Base-by-base conservation (phyloP, 352 stramenopile species). In the Blastocystis sp. region DNA sequence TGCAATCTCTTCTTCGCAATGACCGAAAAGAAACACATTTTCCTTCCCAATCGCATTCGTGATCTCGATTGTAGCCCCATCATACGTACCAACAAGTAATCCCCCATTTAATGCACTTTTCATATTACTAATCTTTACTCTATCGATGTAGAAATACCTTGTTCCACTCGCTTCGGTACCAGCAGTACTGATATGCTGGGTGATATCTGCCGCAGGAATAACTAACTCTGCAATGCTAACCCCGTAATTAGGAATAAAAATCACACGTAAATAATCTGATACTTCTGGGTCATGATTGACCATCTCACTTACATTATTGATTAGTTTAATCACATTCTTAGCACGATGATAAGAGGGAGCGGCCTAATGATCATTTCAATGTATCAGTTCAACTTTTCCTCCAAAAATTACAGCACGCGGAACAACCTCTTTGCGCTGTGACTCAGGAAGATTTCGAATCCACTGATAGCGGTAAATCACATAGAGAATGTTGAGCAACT, bases 61-160 rank as follows among this genome's bases (percentile, higher is more conserved):
- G 41, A 92, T 92, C 56, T 92, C 90, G 45, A 92, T 90, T 20
- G 91, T 91, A 20, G 90, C 90, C 45, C 90, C 90, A 68, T 91
- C 90, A 13, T 70, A 81, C 34, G 90, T 91, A 30, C 90, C 90
- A 5, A 91, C 90, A 18, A 91, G 90, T 16, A 91, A 90, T 20
- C 55, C 90, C 1, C 90, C 90, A 59, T 91, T 91, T 78, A 91
- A 73, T 34, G 78, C 76, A 43, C 59, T 76, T 30, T 88, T 88
- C 76, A 88, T 88, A 47, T 88, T 88, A 47, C 76, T 88, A 45
- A 26, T 18, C 53, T 18, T 47, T 39, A 88, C 16, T 4, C 34
- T 0, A 34, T 41, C 39, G 2, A 5, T 24, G 73, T 11, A 30
- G 3, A 37, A n/a, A 34, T 70, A 88, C 76, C 78, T 76, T 11